Conservation (phyloP, 257 asterid species). For the Salvia miltiorrhiza region DNA sequence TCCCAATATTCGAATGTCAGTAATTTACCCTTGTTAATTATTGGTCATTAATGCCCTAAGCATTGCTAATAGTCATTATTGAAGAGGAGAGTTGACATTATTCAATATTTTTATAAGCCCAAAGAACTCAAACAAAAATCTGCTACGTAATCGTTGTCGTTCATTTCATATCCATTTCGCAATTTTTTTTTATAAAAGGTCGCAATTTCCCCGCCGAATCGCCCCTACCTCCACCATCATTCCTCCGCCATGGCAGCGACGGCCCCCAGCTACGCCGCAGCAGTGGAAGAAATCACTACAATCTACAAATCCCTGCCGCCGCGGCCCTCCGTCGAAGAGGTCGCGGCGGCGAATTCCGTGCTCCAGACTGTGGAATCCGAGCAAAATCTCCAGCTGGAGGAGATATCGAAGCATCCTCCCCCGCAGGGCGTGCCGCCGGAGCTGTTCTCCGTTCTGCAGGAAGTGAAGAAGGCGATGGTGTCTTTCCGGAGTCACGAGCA, state of each 20-base stretch:
- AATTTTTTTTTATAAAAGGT: not conserved
- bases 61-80: not conserved
- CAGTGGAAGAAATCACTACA: slow-evolving; percentile 60
- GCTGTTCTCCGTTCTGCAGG: slow-evolving; percentile 44
- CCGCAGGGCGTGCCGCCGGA: slow-evolving; percentile 49
- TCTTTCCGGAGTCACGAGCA: slow-evolving; percentile 47
- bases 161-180: not conserved
- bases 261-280: slow-evolving; percentile 34
- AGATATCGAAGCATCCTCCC: slow-evolving; percentile 38
- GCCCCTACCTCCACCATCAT: not conserved
- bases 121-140: not conserved
- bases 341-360: slow-evolving; percentile 66
- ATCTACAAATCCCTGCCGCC: slow-evolving; percentile 62
- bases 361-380: slow-evolving; percentile 46
- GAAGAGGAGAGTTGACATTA: not conserved
- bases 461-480: slow-evolving; percentile 47
- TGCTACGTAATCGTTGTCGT: not conserved
- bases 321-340: slow-evolving; percentile 60
- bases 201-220: not conserved
- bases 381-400: slow-evolving; percentile 43
- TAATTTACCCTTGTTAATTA: not conserved
- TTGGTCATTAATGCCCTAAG: not conserved
- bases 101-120: not conserved
- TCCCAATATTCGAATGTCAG: not conserved
- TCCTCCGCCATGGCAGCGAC: slow-evolving; percentile 44